phyloP scores from a whole-genome alignment of 495 filamentous ascomycete species.

The Glutinoglossum americanum region DNA sequence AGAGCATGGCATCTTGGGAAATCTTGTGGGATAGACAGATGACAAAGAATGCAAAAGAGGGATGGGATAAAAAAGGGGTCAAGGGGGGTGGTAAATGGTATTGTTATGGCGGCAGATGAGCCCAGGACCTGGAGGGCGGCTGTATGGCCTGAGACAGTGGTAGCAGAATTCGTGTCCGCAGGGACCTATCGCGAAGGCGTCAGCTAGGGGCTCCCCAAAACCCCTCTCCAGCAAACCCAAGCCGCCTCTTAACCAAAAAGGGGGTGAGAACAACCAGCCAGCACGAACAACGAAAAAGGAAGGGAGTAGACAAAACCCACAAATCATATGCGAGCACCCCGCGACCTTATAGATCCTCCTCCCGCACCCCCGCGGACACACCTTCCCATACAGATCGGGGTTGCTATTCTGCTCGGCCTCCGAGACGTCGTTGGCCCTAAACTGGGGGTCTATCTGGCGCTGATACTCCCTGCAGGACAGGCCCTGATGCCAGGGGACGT shows the following conservation, averaged over 20 bases:
- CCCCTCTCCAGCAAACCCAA: background rate
- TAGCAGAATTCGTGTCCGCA: background rate
- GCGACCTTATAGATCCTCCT: background rate
- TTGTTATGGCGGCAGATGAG: background rate
- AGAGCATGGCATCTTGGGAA: no score
- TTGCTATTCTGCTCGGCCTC: background rate
- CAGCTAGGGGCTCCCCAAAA: no score
- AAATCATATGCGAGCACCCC: background rate
- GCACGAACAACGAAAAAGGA: no score
- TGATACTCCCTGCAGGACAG: constrained; percentile 19
- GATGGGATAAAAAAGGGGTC: background rate
- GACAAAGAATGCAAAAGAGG: no score
- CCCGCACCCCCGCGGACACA: background rate
- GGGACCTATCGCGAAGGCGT: background rate
- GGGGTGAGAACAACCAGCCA: no score
- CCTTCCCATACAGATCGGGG: background rate
- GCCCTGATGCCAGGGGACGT: constrained; percentile 19
- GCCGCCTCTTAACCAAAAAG: background rate
- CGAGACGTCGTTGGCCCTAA: background rate
- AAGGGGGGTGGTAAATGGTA: background rate
- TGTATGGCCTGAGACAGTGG: background rate
- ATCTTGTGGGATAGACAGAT: no score
- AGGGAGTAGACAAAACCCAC: background rate
- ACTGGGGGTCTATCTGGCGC: constrained; percentile 4
- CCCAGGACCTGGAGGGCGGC: background rate